Conservation (phyloP, 306 rosid species). For the Cajanus cajan region DNA sequence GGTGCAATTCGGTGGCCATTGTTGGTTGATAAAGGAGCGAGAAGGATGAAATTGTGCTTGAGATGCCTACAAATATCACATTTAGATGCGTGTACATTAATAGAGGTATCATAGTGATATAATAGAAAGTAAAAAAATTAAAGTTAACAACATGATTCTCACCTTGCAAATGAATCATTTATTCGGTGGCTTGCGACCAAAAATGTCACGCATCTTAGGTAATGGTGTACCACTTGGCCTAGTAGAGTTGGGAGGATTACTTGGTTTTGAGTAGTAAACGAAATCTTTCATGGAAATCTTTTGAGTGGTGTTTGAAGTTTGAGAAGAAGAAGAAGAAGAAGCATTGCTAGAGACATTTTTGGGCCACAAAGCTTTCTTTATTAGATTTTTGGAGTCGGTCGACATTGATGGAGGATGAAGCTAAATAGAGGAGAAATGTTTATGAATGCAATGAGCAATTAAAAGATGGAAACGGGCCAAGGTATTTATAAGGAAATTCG, state of each 20-base stretch:
- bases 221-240: background rate
- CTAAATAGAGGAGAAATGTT: background rate
- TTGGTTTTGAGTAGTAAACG: background rate
- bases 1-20: too few relatives aligned
- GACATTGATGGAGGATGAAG: background rate
- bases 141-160: too few relatives aligned
- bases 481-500: background rate
- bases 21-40: too few relatives aligned
- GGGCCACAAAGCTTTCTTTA: background rate
- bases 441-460: background rate
- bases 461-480: background rate
- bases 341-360: too few relatives aligned
- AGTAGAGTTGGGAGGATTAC: background rate
- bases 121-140: too few relatives aligned
- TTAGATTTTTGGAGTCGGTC: background rate
- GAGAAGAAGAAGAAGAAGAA: background rate
- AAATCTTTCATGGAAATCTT: background rate
- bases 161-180: too few relatives aligned
- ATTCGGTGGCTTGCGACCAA: background rate
- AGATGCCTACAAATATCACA: too few relatives aligned
- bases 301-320: background rate
- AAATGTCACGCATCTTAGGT: background rate
- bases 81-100: too few relatives aligned
- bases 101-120: too few relatives aligned
- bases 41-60: background rate